These are phyloP conservation scores for Cordyceps tenuipes DNA, from an alignment of 2,329 filamentous ascomycete species.

Conservation along the genomic window DNA sequence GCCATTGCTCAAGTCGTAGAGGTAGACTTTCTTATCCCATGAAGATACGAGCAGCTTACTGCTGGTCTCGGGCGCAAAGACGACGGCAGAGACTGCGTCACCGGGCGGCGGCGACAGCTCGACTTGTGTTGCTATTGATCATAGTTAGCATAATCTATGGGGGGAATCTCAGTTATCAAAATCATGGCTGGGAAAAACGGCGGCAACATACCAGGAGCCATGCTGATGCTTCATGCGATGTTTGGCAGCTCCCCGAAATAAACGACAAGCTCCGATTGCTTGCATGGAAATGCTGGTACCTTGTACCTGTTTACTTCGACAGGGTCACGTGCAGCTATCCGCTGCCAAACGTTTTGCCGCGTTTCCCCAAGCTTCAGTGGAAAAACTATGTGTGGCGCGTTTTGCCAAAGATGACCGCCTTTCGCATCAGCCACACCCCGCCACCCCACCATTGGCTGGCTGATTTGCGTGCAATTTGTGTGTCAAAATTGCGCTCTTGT, in stretches of 20 bases:
- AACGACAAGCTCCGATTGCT: neutral
- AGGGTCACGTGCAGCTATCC: constrained; percentile 28
- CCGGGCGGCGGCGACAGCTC: constrained; percentile 73
- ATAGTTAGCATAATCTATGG: neutral
- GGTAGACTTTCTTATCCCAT: constrained; percentile 88
- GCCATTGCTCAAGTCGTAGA: constrained; percentile 66
- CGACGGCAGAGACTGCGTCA: constrained; percentile 80
- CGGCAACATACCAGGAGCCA: constrained; percentile 33
- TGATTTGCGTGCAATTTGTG: constrained; percentile 25
- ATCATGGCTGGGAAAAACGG: neutral
- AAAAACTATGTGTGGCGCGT: constrained; percentile 12
- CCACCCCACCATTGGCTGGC: constrained; percentile 32
- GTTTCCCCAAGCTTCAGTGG: neutral
- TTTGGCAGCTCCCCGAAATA: constrained; percentile 10
- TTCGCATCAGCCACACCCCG: constrained; percentile 27
- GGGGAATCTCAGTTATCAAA: too few relatives aligned
- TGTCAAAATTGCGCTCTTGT: constrained; percentile 33
- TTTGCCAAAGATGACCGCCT: constrained; percentile 25
- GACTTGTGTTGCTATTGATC: constrained; percentile 59
- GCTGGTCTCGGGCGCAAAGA: constrained; percentile 71
- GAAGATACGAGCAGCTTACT: constrained; percentile 79
- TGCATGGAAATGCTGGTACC: constrained; percentile 6
- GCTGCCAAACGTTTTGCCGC: neutral
- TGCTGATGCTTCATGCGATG: constrained; percentile 19
- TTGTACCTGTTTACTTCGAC: constrained; percentile 28